A percentile compares a stretch with the other conserved stretches of the same genome.
Conservation (phyloP, 1,139 yeast genomes). For the Blastobotrys niveus region DNA sequence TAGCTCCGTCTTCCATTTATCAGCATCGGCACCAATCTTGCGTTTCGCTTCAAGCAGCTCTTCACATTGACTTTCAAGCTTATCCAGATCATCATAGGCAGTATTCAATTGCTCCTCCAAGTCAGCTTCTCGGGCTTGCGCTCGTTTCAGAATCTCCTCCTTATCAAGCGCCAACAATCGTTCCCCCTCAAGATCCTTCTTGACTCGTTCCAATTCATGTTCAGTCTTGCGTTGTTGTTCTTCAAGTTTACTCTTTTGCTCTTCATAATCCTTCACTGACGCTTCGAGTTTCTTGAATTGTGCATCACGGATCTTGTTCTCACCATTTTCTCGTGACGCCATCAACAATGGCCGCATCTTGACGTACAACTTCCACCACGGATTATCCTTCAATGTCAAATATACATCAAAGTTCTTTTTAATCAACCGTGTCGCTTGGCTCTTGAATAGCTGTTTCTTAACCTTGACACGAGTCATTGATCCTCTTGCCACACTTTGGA, state of each 20-base stretch:
- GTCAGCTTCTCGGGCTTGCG: constrained; percentile 38
- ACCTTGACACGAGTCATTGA: constrained; percentile 50
- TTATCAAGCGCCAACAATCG: constrained; percentile 41
- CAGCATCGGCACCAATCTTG: constrained; percentile 33
- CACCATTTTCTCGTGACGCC: constrained; percentile 56
- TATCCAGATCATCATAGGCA: constrained; percentile 36
- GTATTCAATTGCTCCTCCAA: constrained; percentile 37
- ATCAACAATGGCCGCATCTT: constrained; percentile 72
- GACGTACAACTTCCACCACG: constrained; percentile 75
- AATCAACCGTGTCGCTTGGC: constrained; percentile 68
- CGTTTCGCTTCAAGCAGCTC: constrained; percentile 36
- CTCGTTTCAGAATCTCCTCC: constrained; percentile 39
- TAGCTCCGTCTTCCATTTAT: constrained; percentile 31
- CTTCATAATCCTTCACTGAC: constrained; percentile 34
- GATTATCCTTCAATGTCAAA: constrained; percentile 50
- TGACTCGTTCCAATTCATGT: constrained; percentile 37
- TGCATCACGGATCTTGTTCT: constrained; percentile 51
- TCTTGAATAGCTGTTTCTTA: constrained; percentile 47
- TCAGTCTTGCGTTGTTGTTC: constrained; percentile 34
- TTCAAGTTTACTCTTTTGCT: constrained; percentile 31
- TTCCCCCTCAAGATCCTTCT: constrained; percentile 38
- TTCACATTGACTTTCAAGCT: constrained; percentile 37
- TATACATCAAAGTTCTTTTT: constrained; percentile 57
- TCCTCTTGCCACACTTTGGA: constrained; percentile 72
- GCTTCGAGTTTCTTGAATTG: constrained; percentile 52